These are phyloP conservation scores for Alternaria dauci DNA, from an alignment of 2,329 filamentous ascomycete genomes.

Conservation along the genomic window DNA sequence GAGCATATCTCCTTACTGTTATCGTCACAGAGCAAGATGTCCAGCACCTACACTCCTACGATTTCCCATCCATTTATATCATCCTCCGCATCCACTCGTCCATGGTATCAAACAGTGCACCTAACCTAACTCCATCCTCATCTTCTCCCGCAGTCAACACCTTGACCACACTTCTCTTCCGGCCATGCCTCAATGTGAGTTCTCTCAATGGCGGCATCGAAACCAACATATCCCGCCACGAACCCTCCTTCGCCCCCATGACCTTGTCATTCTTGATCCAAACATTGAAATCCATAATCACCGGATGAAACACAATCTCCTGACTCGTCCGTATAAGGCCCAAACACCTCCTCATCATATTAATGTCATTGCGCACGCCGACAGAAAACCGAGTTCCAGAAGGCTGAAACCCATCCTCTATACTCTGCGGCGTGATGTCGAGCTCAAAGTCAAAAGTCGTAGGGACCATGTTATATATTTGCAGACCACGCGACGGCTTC, in stretches of 20 bases:
- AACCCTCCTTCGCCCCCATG: not conserved
- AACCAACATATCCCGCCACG: conserved; percentile 19
- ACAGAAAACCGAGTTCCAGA: not conserved
- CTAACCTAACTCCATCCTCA: conserved; percentile 16
- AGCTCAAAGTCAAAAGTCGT: conserved; percentile 21
- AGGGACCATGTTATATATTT: conserved; percentile 24
- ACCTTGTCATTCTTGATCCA: conserved; percentile 2
- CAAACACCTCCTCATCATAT: conserved; percentile 13
- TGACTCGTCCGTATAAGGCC: conserved; percentile 21
- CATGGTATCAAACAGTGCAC: conserved; percentile 17
- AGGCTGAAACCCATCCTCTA: conserved; percentile 8
- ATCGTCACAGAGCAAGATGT: not conserved
- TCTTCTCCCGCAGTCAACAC: conserved; percentile 8
- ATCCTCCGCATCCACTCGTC: conserved; percentile 17
- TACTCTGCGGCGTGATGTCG: conserved; percentile 7
- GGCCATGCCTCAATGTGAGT: conserved; percentile 13
- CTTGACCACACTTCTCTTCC: conserved; percentile 9
- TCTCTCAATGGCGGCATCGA: conserved; percentile 22
- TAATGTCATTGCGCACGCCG: conserved; percentile 12
- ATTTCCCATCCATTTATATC: not conserved
- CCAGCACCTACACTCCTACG: not conserved
- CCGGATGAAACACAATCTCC: conserved; percentile 23
- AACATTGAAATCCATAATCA: conserved; percentile 14
- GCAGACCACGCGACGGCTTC: conserved; percentile 19
- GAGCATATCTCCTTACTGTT: not conserved